Percentiles rank a stretch among this genome's conserved stretches.
phyloP scores from a whole-genome alignment of 805 yeast genomes.

The Wickerhamomyces strasburgensis region DNA sequence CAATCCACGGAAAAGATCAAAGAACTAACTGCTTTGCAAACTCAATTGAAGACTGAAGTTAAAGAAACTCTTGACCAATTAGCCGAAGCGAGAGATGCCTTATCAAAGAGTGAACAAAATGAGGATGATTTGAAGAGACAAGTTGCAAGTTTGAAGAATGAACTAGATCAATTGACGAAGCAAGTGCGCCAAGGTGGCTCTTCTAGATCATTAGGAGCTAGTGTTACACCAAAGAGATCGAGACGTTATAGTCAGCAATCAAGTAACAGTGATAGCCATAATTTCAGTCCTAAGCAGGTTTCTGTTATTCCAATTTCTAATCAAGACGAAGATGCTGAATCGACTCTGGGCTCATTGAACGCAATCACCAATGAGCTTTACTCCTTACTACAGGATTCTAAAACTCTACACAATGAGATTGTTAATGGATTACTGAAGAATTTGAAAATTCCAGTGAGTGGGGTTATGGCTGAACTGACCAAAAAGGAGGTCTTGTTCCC shows the following conservation, averaged over 20 bases:
- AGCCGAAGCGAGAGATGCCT: slow-evolving; percentile 51
- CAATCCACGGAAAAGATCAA: slow-evolving; percentile 55
- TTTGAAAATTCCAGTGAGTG: slow-evolving; percentile 79
- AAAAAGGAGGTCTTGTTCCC: slow-evolving; percentile 94
- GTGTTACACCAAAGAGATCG: slow-evolving; percentile 26
- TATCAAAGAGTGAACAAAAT: slow-evolving; percentile 54
- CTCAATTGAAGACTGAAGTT: slow-evolving; percentile 59
- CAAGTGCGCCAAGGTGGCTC: slow-evolving; percentile 25
- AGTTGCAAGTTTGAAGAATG: slow-evolving; percentile 38
- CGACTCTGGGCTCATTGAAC: slow-evolving; percentile 44
- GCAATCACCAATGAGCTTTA: slow-evolving; percentile 74
- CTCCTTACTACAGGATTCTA: slow-evolving; percentile 65
- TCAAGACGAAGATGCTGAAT: slow-evolving; percentile 42
- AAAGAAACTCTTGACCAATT: slow-evolving; percentile 57
- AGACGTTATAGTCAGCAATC: slow-evolving; percentile 35
- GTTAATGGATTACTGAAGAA: slow-evolving; percentile 83
- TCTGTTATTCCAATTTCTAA: slow-evolving; percentile 55
- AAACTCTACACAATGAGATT: slow-evolving; percentile 72
- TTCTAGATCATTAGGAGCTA: slow-evolving; percentile 1
- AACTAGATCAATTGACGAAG: slow-evolving; percentile 26
- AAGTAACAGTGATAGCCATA: slow-evolving; percentile 29
- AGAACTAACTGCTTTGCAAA: slow-evolving; percentile 56
- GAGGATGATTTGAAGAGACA: slow-evolving; percentile 56
- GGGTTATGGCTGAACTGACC: slow-evolving; percentile 76
- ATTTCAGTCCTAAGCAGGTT: slow-evolving; percentile 45